These are phyloP conservation scores for Dentipellis sp. DNA, from an alignment of 768 basidiomycete species.

Conservation along the genomic window DNA sequence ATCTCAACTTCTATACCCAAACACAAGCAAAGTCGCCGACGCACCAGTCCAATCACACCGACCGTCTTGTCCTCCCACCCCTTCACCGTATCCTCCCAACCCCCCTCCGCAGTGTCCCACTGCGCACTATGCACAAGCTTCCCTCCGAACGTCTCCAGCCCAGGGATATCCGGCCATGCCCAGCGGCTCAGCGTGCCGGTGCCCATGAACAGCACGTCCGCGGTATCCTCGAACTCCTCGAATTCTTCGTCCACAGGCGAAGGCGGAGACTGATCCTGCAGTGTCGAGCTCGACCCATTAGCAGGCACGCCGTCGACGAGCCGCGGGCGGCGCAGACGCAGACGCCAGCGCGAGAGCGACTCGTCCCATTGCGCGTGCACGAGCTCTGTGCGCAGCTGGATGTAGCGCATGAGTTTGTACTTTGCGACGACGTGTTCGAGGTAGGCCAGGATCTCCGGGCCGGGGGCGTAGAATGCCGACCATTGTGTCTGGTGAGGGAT, in stretches of 20 bases:
- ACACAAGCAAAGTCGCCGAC: neutral
- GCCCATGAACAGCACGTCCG: constrained; percentile 26
- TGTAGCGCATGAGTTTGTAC: constrained; percentile 42
- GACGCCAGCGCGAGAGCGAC: constrained; percentile 43
- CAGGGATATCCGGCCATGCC: constrained; percentile 30
- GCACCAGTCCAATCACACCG: constrained; percentile 17
- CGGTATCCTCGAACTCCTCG: constrained; percentile 12
- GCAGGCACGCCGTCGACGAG: constrained; percentile 6
- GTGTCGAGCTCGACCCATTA: neutral
- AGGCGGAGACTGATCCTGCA: neutral
- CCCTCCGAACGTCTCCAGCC: constrained; percentile 25
- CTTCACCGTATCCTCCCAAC: constrained; percentile 9
- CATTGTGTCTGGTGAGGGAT: constrained; percentile 13
- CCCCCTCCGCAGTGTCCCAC: constrained; percentile 13
- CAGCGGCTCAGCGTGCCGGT: constrained; percentile 28
- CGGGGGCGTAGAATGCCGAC: constrained; percentile 9
- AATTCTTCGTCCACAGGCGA: neutral
- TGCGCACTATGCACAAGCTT: constrained; percentile 27
- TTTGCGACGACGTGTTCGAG: constrained; percentile 45
- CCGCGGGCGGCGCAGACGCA: constrained; percentile 30
- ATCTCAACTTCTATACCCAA: neutral
- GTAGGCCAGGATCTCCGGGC: constrained; percentile 40
- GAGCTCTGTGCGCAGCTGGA: constrained; percentile 48
- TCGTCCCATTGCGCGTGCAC: constrained; percentile 42
- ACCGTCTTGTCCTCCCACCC: constrained; percentile 16